Conservation (phyloP, 352 stramenopile genomes). For the Pythium sukuiense region DNA sequence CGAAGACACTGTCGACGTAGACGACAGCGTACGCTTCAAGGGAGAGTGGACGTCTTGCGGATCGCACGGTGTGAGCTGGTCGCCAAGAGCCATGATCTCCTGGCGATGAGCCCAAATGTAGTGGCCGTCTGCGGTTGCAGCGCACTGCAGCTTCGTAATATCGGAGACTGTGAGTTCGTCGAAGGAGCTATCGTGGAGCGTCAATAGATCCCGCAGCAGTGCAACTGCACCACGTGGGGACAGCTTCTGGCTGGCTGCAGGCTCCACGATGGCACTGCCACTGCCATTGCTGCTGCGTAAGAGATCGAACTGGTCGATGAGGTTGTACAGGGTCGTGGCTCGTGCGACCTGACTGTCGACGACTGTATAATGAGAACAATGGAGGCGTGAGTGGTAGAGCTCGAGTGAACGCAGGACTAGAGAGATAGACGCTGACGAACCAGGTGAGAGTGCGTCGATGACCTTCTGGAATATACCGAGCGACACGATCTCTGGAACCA, state of each 20-base stretch:
- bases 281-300: neutral
- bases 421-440: neutral
- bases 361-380: conserved; percentile 1
- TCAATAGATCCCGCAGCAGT: conserved; percentile 24
- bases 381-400: too few relatives aligned
- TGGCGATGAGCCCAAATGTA: conserved; percentile 29
- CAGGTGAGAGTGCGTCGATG: conserved; percentile 4
- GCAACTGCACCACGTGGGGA: conserved; percentile 22
- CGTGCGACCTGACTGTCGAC: conserved; percentile 10
- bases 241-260: conserved; percentile 16
- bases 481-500: conserved; percentile 20
- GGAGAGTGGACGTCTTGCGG: neutral
- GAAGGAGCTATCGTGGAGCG: conserved; percentile 12
- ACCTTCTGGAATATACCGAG: conserved; percentile 25
- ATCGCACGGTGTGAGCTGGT: conserved; percentile 27
- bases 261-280: neutral
- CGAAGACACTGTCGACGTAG: neutral
- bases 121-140: conserved; percentile 19
- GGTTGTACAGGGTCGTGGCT: conserved; percentile 15
- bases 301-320: conserved; percentile 22
- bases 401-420: too few relatives aligned
- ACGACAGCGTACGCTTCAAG: neutral
- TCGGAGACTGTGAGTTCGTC: conserved; percentile 29
- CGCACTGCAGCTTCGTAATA: conserved; percentile 23
- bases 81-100: conserved; percentile 26